Evolutionary conservation across 1,284 basidiomycete species (phyloP), one percentile per base, ranked within the genome.

Genomic region (Pyrrhoderma noxium): DNA sequence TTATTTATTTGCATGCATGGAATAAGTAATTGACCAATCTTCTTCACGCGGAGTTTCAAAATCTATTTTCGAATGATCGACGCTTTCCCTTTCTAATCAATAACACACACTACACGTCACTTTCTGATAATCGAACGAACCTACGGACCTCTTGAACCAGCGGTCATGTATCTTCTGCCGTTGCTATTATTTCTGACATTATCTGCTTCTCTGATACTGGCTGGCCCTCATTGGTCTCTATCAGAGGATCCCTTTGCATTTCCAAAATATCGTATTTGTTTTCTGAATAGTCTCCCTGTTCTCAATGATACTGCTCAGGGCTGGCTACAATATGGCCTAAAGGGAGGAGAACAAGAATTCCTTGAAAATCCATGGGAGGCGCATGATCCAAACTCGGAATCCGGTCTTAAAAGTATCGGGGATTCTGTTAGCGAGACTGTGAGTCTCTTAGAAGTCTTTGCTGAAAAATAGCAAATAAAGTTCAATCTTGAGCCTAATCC

Each of bases 261-360:
- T 64, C 91, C 91, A 50, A 93, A 93, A 65, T 90, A 82, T 65
- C 76, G 82, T 47, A 81, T 93, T 57, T 71, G 81, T 42, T 93
- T 89, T 66, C 77, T 93, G 60, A 89, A 89, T 62, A 77, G 80
- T 54, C 76, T 83, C 14, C 89, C 91, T n/a, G 67, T 93, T 52
- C 66, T 76, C 7, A 82, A 82, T 60, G 71, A 80, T 39, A 91
- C 89, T 9, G 91, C 88, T 7, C 70, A 82, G 56, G 71, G 73
- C 41, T 89, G 85, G 85, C 74, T 88, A 19, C 65, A 66, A 22
- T 64, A 80, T 16, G 89, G 89, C 25, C 70, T 92, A 31, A 73
- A 65, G 44, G 82, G 80, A 43, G 88, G 87, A 27, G 79, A 89
- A 61, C 72, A 67, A 45, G 85, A 93, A 66, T 93, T 92, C 63